Conservation (phyloP, 495 filamentous ascomycete genomes). For the Hypoxylon perforatum region DNA sequence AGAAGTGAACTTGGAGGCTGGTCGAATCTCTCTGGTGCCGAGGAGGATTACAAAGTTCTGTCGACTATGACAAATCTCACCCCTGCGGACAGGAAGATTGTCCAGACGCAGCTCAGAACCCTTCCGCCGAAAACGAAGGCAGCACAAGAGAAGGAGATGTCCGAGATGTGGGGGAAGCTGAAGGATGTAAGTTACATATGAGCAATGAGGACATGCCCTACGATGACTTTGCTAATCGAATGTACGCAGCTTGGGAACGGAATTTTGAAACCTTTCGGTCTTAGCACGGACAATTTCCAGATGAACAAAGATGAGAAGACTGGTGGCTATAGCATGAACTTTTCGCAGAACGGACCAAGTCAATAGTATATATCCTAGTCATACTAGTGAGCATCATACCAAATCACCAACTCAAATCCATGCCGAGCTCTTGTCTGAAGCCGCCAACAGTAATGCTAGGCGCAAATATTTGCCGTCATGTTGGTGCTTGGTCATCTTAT, state of each 20-base stretch:
- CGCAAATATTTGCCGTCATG: conserved; percentile 1
- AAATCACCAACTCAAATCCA: background rate
- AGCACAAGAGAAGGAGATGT: conserved; percentile 86
- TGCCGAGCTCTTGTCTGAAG: background rate
- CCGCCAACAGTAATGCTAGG: background rate
- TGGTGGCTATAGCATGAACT: conserved; percentile 93
- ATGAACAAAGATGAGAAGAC: conserved; percentile 90
- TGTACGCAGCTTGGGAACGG: conserved; percentile 81
- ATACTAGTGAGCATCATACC: background rate
- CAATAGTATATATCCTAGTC: conserved; percentile 6
- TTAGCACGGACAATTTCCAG: conserved; percentile 93
- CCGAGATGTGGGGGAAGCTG: conserved; percentile 96
- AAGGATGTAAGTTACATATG: conserved; percentile 71
- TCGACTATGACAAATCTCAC: conserved; percentile 67
- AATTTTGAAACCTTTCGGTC: conserved; percentile 89
- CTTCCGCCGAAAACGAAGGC: conserved; percentile 75
- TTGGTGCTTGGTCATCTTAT: background rate
- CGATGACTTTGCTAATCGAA: conserved; percentile 10
- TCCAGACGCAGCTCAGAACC: conserved; percentile 69
- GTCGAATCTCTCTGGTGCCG: conserved; percentile 82
- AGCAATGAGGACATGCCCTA: background rate
- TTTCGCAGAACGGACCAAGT: conserved; percentile 55
- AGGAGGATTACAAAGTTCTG: conserved; percentile 77
- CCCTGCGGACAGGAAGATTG: conserved; percentile 70
- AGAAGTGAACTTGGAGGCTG: conserved; percentile 77